Base-by-base conservation (phyloP, 768 basidiomycete species). In the Mycena pura region DNA sequence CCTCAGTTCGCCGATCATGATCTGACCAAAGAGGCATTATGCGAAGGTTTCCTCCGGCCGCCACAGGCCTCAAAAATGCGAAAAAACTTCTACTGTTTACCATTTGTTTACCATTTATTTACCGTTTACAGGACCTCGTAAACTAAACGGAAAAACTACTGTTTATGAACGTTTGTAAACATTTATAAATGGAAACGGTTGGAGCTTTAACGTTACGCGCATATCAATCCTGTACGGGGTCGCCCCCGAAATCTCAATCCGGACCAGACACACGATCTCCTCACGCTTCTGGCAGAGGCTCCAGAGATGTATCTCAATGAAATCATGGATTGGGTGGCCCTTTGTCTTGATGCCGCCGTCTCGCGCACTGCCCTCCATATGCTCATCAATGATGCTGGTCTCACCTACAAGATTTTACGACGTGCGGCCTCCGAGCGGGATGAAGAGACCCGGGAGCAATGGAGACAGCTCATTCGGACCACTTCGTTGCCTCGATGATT, bases 241-340 rank as follows among this genome's bases (percentile, higher is more conserved):
- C 41, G 56, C 28, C 61, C 55, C 6, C 44, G 55, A 10, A 57
- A 50, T 13, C 39, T 63, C 15, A 57, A 63, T 39, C 9, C 54
- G 0, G 38, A 57, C 17, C 51, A 55, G 29, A 57, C 55, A 3
- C 61, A 63, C 31, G 55, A 63, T 21, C 40, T 63, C 7, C 24
- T 46, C 31, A 62, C 46, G 2, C 21, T 55, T 2, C 54, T 55
- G 47, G 50, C 43, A 14, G 63, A 70, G 28, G 40, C 60, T 25
- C 68, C 68, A 21, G 57, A 63, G 34, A 58, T 68, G 46, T 69
- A 59, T 56, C 63, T 70, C 15, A 69, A 71, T 56, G 69, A 70
- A 22, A 64, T 71, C 28, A 57, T 48, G 47, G 66, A 68, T 15
- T 71, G 70, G 70, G 14, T 70, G 3, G 63, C 59, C 3, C 39